Evolutionary conservation across 805 yeast genomes (phyloP).

Genomic region (Tetrapisispora fleetii): DNA sequence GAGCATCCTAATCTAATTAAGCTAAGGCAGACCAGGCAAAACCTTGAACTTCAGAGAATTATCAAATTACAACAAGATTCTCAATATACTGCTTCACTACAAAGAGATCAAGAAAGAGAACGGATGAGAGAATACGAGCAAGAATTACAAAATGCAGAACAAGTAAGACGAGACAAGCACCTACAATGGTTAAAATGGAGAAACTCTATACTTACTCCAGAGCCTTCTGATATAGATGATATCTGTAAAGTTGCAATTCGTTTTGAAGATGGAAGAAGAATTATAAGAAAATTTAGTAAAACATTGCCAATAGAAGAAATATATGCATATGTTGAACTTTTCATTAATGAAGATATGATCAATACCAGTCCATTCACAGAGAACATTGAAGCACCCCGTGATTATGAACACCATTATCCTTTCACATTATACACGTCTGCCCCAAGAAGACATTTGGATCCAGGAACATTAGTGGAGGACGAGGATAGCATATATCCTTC

Average conservation of each 20-base stretch:
- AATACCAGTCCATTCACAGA: slow-evolving; percentile 9
- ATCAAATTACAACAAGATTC: slow-evolving; percentile 65
- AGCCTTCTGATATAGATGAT: slow-evolving; percentile 16
- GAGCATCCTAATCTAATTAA: slow-evolving; percentile 34
- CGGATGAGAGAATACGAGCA: slow-evolving; percentile 10
- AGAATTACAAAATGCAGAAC: slow-evolving; percentile 11
- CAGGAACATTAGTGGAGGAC: slow-evolving; percentile 31
- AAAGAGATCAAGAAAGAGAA: slow-evolving; percentile 51
- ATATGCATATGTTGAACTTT: slow-evolving; percentile 59
- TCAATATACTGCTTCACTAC: slow-evolving; percentile 63
- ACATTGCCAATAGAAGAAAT: slow-evolving; percentile 47
- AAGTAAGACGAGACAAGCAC: slow-evolving; percentile 15
- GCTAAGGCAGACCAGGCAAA: slow-evolving; percentile 54
- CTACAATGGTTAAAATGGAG: slow-evolving; percentile 45
- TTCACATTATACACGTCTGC: slow-evolving; percentile 47
- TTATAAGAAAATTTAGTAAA: slow-evolving; percentile 39
- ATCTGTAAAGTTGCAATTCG: slow-evolving; percentile 63
- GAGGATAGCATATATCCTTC: slow-evolving; percentile 47
- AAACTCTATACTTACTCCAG: slow-evolving; percentile 27
- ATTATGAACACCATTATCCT: slow-evolving; percentile 37
- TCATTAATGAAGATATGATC: slow-evolving; percentile 21
- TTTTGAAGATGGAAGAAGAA: slow-evolving; percentile 51
- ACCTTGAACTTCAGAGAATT: slow-evolving; percentile 45
- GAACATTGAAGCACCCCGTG: slow-evolving; percentile 1
- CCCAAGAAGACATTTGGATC: slow-evolving; percentile 41